Evolutionary conservation across 2,329 filamentous ascomycete genomes (phyloP).

Genomic region (Trichoderma aggressivum): DNA sequence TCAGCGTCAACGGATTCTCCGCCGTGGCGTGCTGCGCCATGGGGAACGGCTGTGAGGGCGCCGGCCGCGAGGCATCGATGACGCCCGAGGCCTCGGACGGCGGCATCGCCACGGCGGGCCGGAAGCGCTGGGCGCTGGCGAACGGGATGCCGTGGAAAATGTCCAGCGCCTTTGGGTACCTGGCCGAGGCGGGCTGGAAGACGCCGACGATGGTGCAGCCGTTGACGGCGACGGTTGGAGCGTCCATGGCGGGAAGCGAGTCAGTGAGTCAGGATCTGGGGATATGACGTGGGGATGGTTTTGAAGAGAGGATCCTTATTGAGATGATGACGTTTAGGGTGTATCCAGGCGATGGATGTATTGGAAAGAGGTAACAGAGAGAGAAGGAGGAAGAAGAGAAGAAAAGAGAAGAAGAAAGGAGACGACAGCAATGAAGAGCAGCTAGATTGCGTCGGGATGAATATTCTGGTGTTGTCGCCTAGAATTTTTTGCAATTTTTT

Average conservation of each 20-base stretch:
- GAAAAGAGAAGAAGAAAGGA: not conserved
- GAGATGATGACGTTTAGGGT: not conserved
- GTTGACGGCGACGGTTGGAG: constrained; percentile 23
- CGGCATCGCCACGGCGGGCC: constrained; percentile 35
- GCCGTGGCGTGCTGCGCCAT: constrained; percentile 31
- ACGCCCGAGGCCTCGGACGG: constrained; percentile 12
- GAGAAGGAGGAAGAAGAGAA: too few relatives aligned
- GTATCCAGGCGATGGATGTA: not conserved
- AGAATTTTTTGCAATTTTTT: not conserved
- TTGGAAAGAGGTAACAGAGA: not conserved
- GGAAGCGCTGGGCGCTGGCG: constrained; percentile 47
- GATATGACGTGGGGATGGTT: not conserved
- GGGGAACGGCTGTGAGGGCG: constrained; percentile 27
- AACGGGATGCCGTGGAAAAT: constrained; percentile 51
- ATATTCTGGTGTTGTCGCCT: not conserved
- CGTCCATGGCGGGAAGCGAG: not conserved
- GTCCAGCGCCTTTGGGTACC: constrained; percentile 42
- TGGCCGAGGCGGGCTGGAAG: constrained; percentile 23
- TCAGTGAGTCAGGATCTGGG: not conserved
- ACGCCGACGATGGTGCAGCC: constrained; percentile 26
- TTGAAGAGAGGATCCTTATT: not conserved
- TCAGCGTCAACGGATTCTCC: constrained; percentile 54
- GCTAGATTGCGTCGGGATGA: not conserved
- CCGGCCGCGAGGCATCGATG: constrained; percentile 36
- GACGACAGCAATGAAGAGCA: not conserved